These are phyloP conservation scores for Pelargonium australe DNA, from an alignment of 441 rosid genomes.

Conservation along the genomic window DNA sequence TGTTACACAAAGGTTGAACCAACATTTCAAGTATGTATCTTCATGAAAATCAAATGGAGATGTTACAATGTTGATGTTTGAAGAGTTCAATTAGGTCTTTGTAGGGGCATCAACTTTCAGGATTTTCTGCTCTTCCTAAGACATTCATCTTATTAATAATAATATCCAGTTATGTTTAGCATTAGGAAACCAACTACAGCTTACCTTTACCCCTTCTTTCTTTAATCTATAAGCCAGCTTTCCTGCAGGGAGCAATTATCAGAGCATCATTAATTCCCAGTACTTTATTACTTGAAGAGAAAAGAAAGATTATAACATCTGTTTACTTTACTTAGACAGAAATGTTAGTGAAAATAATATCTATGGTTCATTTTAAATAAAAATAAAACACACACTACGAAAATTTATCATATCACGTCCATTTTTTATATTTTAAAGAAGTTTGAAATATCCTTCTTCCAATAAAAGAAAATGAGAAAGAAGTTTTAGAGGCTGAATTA, in stretches of 20 bases:
- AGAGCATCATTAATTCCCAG: slow-evolving; percentile 2
- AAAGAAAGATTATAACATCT: neutral
- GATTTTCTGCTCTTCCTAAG: neutral
- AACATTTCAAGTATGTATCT: neutral
- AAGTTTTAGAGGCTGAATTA: neutral
- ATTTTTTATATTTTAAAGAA: neutral
- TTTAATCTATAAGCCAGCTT: slow-evolving; percentile 82
- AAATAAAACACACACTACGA: no score
- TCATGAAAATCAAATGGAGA: neutral
- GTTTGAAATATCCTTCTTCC: neutral
- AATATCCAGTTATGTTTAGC: neutral
- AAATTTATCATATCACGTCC: neutral
- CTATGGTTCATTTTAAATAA: no score
- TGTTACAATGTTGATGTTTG: neutral
- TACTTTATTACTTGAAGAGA: neutral
- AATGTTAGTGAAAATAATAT: no score
- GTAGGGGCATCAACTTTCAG: neutral
- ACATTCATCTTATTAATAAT: neutral
- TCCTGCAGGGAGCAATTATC: slow-evolving; percentile 42
- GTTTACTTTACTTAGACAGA: neutral
- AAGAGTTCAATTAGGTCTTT: neutral
- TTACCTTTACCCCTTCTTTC: slow-evolving; percentile 83
- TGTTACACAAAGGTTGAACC: neutral
- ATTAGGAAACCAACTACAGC: slow-evolving; percentile 13
- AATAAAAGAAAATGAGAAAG: neutral